Conservation (phyloP, 2,329 filamentous ascomycete genomes). For the Fusarium begoniae region DNA sequence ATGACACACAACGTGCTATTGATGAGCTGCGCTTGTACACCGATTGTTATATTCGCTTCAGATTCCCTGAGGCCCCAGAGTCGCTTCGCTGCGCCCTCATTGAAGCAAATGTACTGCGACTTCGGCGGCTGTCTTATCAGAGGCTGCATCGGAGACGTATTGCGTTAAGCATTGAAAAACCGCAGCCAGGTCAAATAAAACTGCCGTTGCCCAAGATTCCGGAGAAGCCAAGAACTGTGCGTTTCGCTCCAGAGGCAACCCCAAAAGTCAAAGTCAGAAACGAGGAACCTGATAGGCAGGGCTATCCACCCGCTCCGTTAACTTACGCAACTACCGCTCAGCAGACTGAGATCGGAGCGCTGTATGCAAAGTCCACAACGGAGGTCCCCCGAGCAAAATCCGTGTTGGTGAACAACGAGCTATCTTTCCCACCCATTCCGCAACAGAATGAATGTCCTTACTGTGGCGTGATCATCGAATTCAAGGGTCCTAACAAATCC, state of each 20-base stretch:
- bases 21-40: background rate
- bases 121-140: background rate
- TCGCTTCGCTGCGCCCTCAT: background rate
- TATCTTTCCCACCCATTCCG: background rate
- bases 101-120: background rate
- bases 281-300: background rate
- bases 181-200: background rate
- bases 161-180: background rate
- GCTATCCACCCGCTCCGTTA: background rate
- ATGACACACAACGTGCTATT: background rate
- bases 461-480: background rate
- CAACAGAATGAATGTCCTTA: background rate
- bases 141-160: background rate
- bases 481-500: background rate
- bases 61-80: background rate
- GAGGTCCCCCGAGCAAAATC: background rate
- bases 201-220: background rate
- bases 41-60: background rate
- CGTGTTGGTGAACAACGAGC: background rate
- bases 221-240: background rate
- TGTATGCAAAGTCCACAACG: background rate
- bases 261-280: background rate
- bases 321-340: background rate
- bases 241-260: background rate
- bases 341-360: background rate